Percentiles rank a stretch among this genome's conserved stretches.
Evolutionary conservation across 345 rosid species (phyloP).

Genomic region (Bretschneidera sinensis): DNA sequence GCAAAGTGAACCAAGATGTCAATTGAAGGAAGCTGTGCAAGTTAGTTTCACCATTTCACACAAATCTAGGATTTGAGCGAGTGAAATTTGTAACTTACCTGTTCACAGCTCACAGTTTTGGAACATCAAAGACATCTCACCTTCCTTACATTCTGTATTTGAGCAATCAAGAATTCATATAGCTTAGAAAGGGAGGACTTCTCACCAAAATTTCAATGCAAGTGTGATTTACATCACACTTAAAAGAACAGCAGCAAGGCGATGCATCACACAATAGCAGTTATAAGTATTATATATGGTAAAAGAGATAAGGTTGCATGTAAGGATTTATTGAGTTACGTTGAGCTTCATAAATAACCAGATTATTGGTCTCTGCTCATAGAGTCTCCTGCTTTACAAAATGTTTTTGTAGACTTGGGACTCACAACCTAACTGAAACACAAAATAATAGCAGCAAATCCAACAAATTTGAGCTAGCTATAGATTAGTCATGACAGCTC

Average conservation of each 20-base stretch:
- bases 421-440: constrained; percentile 13
- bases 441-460: constrained; percentile 8
- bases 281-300: background rate
- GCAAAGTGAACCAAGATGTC: constrained; percentile 11
- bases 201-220: background rate
- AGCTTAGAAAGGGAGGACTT: constrained; percentile 18
- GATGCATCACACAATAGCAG: constrained; percentile 7
- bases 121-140: constrained; percentile 30
- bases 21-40: constrained; percentile 16
- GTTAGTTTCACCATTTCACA: background rate
- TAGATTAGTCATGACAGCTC: constrained; percentile 19
- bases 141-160: constrained; percentile 41
- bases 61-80: constrained; percentile 14
- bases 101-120: constrained; percentile 24
- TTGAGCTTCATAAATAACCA: background rate
- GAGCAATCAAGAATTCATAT: constrained; percentile 29
- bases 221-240: background rate
- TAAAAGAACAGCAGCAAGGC: too few relatives aligned
- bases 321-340: background rate
- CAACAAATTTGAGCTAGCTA: constrained; percentile 19
- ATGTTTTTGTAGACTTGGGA: constrained; percentile 9
- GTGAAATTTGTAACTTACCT: constrained; percentile 23
- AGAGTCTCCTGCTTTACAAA: constrained; percentile 24
- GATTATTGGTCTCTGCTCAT: background rate
- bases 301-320: background rate